A percentile compares a stretch with the other conserved stretches of the same genome.
Conservation (phyloP, 1,284 basidiomycete species). For the Bjerkandera adusta region DNA sequence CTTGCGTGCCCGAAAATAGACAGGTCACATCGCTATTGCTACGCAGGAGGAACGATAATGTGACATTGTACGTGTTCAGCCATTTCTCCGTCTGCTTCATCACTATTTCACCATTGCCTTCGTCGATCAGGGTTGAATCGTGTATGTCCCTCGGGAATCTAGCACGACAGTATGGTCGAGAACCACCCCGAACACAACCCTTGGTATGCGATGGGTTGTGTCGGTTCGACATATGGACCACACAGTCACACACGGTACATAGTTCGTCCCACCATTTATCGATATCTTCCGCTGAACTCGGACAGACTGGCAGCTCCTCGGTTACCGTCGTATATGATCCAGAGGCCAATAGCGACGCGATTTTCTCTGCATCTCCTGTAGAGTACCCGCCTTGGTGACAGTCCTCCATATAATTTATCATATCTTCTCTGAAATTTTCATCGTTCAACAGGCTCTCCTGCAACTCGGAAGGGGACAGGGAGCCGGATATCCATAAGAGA, state of each 20-base stretch:
- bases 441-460: slow-evolving; percentile 22
- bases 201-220: slow-evolving; percentile 5
- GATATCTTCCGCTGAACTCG: too few species aligned
- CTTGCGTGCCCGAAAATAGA: slow-evolving; percentile 12
- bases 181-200: neutral
- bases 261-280: too few species aligned
- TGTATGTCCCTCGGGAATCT: neutral
- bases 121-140: neutral
- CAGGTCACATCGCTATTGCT: slow-evolving; percentile 15
- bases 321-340: too few species aligned
- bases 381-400: slow-evolving; percentile 6
- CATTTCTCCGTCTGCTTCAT: slow-evolving; percentile 6
- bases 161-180: neutral
- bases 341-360: too few species aligned
- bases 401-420: slow-evolving; percentile 17
- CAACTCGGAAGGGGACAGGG: slow-evolving; percentile 19
- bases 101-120: slow-evolving; percentile 5
- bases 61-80: slow-evolving; percentile 12
- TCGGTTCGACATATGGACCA: slow-evolving; percentile 13
- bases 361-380: too few species aligned
- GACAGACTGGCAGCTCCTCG: too few species aligned
- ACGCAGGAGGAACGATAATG: slow-evolving; percentile 4
- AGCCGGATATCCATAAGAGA: slow-evolving; percentile 23
- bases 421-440: slow-evolving; percentile 20
- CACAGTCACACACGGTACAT: too few species aligned